Evolutionary conservation across 371 early-diverging fungal species (phyloP), one percentile per base, ranked within the genome.

Genomic region (Smittium culicis): DNA sequence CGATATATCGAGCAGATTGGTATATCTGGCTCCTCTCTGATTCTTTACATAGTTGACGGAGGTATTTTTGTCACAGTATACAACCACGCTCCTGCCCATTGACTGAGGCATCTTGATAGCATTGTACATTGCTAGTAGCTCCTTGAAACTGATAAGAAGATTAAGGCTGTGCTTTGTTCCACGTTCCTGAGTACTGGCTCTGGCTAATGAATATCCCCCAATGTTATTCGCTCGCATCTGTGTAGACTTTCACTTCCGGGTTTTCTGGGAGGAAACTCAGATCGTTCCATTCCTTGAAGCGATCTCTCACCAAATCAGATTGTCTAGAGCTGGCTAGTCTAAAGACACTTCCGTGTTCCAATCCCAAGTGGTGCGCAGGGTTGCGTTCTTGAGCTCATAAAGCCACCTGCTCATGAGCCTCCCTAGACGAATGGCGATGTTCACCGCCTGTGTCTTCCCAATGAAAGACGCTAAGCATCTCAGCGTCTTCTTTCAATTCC

Each of bases 371-470:
- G 8, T 45, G 14, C 20, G 8, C 45, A 8, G 20, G 20, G 20
- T 14, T 45, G 14, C 20, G 8, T 29, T 45, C 45, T 45, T 20
- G n/a, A 45, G 45, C 8, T 45, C 45, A 14, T 8, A 20, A 8
- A 45, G 20, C 20, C 20, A 20, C 45, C 45, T 45, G 45, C 14
- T 8, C 45, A 45, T 45, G 8, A 14, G 45, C 8, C 20, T 45
- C 20, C 20, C 29, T n/a, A 1, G 20, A n/a, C 2, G 27, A 20
- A 64, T 14, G 28, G 64, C 69, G 28, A 58, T 54, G 1, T 33
- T n/a, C 0, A 69, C 20, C n/a, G 69, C 56, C 29, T 33, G 35
- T 30, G 66, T 11, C 24, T 34, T 17, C 35, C 69, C 69, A 5
- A 69, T 70, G 20, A 69, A 24, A 14, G 45, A 45, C 8, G 14